phyloP scores from a whole-genome alignment of 768 basidiomycete genomes.

The Tubosaeta sp. region DNA sequence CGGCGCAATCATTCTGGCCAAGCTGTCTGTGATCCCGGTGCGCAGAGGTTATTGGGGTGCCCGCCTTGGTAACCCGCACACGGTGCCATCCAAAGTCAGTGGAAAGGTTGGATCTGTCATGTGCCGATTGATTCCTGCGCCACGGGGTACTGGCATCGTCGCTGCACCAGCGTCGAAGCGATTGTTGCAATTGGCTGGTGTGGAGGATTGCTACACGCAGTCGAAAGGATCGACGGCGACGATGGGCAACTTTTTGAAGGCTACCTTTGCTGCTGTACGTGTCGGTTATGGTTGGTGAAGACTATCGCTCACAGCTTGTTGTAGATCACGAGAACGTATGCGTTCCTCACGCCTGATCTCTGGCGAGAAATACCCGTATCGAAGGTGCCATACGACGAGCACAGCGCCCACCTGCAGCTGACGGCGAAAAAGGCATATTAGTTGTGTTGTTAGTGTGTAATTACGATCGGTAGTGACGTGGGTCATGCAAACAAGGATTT shows the following conservation, averaged over 20 bases:
- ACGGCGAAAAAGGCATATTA: slow-evolving; percentile 74
- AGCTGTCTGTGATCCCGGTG: slow-evolving; percentile 96
- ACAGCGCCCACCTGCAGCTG: slow-evolving; percentile 88
- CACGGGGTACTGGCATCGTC: slow-evolving; percentile 98
- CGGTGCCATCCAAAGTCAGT: slow-evolving; percentile 96
- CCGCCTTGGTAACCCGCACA: slow-evolving; percentile 98
- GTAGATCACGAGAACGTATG: slow-evolving; percentile 95
- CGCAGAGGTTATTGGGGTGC: slow-evolving; percentile 99
- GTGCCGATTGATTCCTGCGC: slow-evolving; percentile 98
- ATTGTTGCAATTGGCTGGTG: slow-evolving; percentile 94
- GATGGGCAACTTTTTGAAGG: slow-evolving; percentile 99
- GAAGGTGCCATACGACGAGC: slow-evolving; percentile 91
- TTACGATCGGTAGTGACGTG: neutral
- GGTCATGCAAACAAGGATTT: neutral
- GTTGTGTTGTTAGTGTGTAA: neutral
- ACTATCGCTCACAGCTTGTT: neutral
- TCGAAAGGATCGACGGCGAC: slow-evolving; percentile 98
- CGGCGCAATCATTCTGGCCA: slow-evolving; percentile 98
- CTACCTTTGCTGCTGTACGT: slow-evolving; percentile 87
- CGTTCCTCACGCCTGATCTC: slow-evolving; percentile 97
- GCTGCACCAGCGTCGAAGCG: slow-evolving; percentile 98
- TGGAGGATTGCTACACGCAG: slow-evolving; percentile 97
- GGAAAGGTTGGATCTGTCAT: slow-evolving; percentile 99
- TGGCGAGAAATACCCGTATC: slow-evolving; percentile 93
- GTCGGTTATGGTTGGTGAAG: neutral